Percentiles rank a stretch among this genome's conserved stretches.
Evolutionary conservation across 2,329 filamentous ascomycete genomes (phyloP).

Genomic region (Geosmithia flava): DNA sequence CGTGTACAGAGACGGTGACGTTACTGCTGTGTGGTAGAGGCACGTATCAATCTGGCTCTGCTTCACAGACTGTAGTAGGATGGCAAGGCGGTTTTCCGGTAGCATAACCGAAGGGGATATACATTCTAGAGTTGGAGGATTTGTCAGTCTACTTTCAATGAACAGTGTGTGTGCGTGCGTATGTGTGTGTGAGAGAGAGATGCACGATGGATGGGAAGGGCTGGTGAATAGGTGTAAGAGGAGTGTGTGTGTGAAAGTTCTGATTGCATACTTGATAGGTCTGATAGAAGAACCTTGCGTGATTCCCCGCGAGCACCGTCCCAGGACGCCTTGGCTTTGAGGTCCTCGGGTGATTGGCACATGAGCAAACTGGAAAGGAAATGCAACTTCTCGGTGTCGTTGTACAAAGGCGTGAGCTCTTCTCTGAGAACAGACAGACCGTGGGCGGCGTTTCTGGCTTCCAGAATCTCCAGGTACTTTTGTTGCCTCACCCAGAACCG

Average conservation of each 20-base stretch:
- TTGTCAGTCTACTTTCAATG: neutral
- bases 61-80: conserved; percentile 74
- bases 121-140: conserved; percentile 41
- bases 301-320: conserved; percentile 69
- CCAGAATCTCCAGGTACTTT: conserved; percentile 86
- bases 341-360: conserved; percentile 67
- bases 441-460: conserved; percentile 57
- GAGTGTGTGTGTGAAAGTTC: conserved; percentile 4
- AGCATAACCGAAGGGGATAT: conserved; percentile 97
- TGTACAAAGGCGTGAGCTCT: conserved; percentile 77
- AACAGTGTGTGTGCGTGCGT: too few relatives aligned
- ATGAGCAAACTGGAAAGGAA: conserved; percentile 82
- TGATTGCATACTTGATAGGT: conserved; percentile 60
- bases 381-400: conserved; percentile 66
- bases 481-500: conserved; percentile 82
- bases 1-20: conserved; percentile 73
- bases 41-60: conserved; percentile 72
- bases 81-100: conserved; percentile 76
- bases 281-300: conserved; percentile 60
- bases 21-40: conserved; percentile 73
- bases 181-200: neutral
- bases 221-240: too few relatives aligned
- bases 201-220: conserved; percentile 6
- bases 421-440: conserved; percentile 76
- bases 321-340: conserved; percentile 70